Base-by-base conservation (phyloP, 2,329 filamentous ascomycete species). In the Beauveria sp. region DNA sequence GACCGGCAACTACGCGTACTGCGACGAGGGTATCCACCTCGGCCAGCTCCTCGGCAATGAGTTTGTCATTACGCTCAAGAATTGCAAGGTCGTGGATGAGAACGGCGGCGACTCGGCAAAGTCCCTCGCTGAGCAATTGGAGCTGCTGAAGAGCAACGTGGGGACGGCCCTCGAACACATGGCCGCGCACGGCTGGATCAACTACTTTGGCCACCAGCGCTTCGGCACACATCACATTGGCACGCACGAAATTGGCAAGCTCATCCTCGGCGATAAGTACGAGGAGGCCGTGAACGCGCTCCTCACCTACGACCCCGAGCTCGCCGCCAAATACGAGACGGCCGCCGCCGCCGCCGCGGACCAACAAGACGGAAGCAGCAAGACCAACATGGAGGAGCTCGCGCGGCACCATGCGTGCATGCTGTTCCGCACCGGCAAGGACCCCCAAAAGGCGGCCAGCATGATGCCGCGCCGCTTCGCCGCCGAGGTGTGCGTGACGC, bases 181-280 rank as follows among this genome's bases (percentile, higher is more conserved):
- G 66, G 79, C 82, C 60, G 76, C 85, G 49, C 82, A 87, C 50
- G 95, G 95, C 3, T 99, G 96, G 79, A 87, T 99, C 75, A 99
- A 99, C 75, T 99, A 98, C 77, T 99, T 93, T 70, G 95, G 95
- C 9, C 85, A 98, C n/a, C 95, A 99, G 75, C 87, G 95, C 26
- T 99, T 99, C 69, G 95, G 95, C 30, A 93, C 92, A 0, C 93
- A 95, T 73, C 79, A 86, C 30, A 88, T 90, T 14, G 89, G 92
- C 40, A 99, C 95, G 0, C 91, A 98, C 69, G 83, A 87, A 46
- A 79, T 97, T 55, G 95, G 95, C 54, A 85, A 88, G 70, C 87
- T 90, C 72, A 92, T 99, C 70, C 81, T 99, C 0, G 83, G 90
- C 66, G 88, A 85, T 34, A 86, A 96, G 69, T 92, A 92, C 67